Conservation (phyloP, 176 grass and related monocot species). For the Eragrostis nindensis region DNA sequence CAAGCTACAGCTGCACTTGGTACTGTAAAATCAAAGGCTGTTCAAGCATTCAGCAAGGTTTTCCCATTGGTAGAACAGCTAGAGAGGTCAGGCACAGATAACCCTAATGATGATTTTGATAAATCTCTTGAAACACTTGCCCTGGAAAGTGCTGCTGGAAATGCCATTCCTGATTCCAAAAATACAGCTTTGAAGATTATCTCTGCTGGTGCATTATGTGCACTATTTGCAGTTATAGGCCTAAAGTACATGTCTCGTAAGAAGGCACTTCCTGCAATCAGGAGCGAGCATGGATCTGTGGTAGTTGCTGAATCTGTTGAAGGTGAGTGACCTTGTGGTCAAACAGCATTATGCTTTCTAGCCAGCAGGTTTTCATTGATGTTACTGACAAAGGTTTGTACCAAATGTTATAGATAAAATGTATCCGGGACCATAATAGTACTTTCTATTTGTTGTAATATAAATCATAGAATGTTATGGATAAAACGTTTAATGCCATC, state of each 20-base stretch:
- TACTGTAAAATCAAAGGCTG: slow-evolving; percentile 78
- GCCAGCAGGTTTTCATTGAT: background rate
- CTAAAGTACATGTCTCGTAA: slow-evolving; percentile 71
- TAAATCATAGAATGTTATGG: background rate
- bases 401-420: slow-evolving; percentile 5
- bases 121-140: slow-evolving; percentile 43
- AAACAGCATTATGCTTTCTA: background rate
- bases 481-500: background rate
- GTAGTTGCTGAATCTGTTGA: slow-evolving; percentile 52
- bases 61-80: slow-evolving; percentile 73
- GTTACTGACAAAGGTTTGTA: background rate
- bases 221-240: slow-evolving; percentile 62
- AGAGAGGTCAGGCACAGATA: slow-evolving; percentile 47
- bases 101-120: slow-evolving; percentile 35
- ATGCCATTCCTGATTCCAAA: slow-evolving; percentile 49
- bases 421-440: background rate
- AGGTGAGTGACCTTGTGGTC: slow-evolving; percentile 28
- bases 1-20: slow-evolving; percentile 81
- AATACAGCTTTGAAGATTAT: slow-evolving; percentile 64
- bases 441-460: background rate
- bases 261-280: slow-evolving; percentile 47
- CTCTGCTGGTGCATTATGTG: slow-evolving; percentile 64
- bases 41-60: slow-evolving; percentile 87
- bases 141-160: slow-evolving; percentile 30
- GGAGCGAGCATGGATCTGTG: slow-evolving; percentile 51